Percentiles rank a stretch among this genome's conserved stretches.
Conservation (phyloP, 2,329 filamentous ascomycete genomes). For the Ceratocystis destructans region DNA sequence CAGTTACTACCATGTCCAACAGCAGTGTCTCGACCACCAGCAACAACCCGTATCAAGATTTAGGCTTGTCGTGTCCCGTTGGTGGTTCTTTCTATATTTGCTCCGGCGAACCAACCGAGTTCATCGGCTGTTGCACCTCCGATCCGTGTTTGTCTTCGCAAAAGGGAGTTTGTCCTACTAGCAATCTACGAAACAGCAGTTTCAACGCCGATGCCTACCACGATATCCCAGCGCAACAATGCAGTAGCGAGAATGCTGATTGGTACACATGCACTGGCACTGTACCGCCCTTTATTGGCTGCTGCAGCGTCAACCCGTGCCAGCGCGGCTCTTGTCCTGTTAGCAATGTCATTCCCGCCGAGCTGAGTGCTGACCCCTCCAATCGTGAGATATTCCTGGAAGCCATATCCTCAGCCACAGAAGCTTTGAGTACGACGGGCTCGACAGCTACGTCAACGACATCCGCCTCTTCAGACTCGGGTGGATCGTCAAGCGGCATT, state of each 20-base stretch:
- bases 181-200: constrained; percentile 23
- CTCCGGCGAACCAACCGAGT: constrained; percentile 24
- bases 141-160: constrained; percentile 26
- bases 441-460: background rate
- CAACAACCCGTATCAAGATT: constrained; percentile 9
- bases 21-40: background rate
- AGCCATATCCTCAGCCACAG: background rate
- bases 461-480: background rate
- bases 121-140: constrained; percentile 31
- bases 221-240: constrained; percentile 26
- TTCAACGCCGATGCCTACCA: constrained; percentile 24
- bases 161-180: constrained; percentile 26
- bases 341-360: constrained; percentile 22
- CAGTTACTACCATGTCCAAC: background rate
- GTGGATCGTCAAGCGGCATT: constrained; percentile 8
- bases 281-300: constrained; percentile 29
- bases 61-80: constrained; percentile 26
- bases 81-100: constrained; percentile 30
- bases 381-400: constrained; percentile 19
- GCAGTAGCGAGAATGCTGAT: constrained; percentile 21
- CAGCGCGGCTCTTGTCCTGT: constrained; percentile 22
- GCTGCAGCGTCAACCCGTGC: constrained; percentile 29
- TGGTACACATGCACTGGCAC: constrained; percentile 28
- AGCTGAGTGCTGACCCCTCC: constrained; percentile 22
- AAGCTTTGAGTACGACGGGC: background rate